Evolutionary conservation across 202 grass and related monocot species (phyloP), one percentile per base, ranked within the genome.

Genomic region (Cymbopogon flexuosus): DNA sequence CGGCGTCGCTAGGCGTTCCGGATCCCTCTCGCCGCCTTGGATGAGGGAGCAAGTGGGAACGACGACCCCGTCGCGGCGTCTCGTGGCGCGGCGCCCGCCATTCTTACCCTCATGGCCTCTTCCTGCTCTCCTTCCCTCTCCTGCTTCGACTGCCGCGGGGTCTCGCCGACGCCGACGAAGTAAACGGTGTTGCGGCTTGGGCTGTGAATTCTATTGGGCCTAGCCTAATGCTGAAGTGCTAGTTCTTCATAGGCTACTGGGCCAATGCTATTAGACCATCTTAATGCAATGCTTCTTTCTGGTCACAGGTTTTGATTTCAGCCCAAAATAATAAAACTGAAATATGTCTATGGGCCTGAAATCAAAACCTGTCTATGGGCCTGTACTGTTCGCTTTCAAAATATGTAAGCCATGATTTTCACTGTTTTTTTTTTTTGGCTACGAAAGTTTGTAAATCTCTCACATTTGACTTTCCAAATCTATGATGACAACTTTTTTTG

Each of bases 61-160:
- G 19, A 6, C 19, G 19, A 8, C 52, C 77, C 4, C 19, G 35
- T 65, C 69, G 15, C 41, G 10, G 45, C 61, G 40, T 70, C 71
- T 8, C 46, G 8, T 65, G 62, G 34, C 64, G 30, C 30, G 30
- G 30, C 30, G 23, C 19, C 42, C 65, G 46, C 70, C 77, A 62
- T 40, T 16, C 22, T 75, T 60, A 35, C 69, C 33, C 33, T 51
- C 62, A n/a, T n/a, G n/a, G n/a, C n/a, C n/a, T n/a, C n/a, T 86
- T 65, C 27, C 29, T 24, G 31, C 19, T 77, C 27, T 19, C 19
- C 37, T 69, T n/a, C n/a, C n/a, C n/a, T n/a, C 13, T 62, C 36
- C 23, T 49, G 22, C 16, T 8, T 42, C 23, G 3, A 59, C 35
- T 4, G 72, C 6, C 35, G 18, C 23, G 21, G 68, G n/a, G n/a